Base-by-base conservation (phyloP, 1,284 basidiomycete species). In the Tylopilus sp. region DNA sequence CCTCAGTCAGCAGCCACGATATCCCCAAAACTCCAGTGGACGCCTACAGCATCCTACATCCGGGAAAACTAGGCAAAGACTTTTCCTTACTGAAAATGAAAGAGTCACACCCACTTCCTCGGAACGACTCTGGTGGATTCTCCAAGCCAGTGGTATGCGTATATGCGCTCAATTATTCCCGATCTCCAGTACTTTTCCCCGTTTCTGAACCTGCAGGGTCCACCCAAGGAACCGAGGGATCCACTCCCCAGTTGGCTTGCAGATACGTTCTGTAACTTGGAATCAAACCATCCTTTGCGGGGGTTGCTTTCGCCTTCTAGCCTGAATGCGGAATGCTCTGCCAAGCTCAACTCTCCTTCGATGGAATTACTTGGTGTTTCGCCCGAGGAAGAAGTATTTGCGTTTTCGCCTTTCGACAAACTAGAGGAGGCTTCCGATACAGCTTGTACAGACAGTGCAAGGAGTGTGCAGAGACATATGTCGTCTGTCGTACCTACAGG, bases 221-320 rank as follows among this genome's bases (percentile, higher is more conserved):
- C 51, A 31, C 42, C 42, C 21, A 55, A 35, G 44, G 53, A 42
- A 46, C 49, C 48, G 11, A 62, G 41, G 41, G 50, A 28, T 30
- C 55, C 62, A 11, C 63, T 78, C 40, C 78, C 78, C 4, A 47
- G 59, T 37, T 80, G 79, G 79, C 71, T 81, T 13, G 64, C 65
- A 23, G 52, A 60, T 41, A 74, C 77, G 6, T 69, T 80, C 34
- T 66, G 64, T 13, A 63, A 60, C 16, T 61, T 81, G 23, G 67
- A 72, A 42, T 46, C 63, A 2, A 55, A 59, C 10, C 74, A 80
- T 57, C 78, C 78, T 29, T 65, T 81, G 12, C 71, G 75, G 41
- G 59, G 60, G 21, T 63, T 79, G 31, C 54, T 77, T 45, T 68
- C 59, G 9, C 49, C 57, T 45, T 59, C 58, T 54, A 43, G 43